Conservation (phyloP, 495 filamentous ascomycete genomes). For the Hyaloscypha bicolor region DNA sequence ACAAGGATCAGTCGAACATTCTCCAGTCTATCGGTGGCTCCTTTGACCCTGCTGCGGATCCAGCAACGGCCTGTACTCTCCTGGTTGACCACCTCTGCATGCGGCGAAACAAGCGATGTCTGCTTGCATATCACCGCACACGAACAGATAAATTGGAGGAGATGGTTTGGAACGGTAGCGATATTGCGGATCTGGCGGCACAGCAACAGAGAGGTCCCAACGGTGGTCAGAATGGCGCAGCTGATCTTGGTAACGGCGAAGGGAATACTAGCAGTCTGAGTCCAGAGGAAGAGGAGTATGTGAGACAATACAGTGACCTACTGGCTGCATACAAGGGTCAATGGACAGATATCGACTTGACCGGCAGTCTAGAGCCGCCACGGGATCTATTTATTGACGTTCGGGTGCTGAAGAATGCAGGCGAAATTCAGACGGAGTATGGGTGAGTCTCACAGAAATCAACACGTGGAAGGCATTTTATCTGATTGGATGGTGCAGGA, state of each 20-base stretch:
- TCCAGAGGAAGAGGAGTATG: slow-evolving; percentile 97
- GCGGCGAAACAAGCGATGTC: slow-evolving; percentile 93
- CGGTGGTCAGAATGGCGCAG: slow-evolving; percentile 36
- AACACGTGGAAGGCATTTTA: neutral
- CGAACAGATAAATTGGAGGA: slow-evolving; percentile 91
- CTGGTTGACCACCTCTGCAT: slow-evolving; percentile 94
- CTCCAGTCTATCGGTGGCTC: slow-evolving; percentile 79
- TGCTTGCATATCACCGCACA: slow-evolving; percentile 91
- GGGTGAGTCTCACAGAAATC: slow-evolving; percentile 56
- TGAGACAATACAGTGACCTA: slow-evolving; percentile 87
- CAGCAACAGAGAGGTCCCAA: slow-evolving; percentile 45
- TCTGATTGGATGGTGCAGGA: slow-evolving; percentile 50
- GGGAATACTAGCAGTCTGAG: slow-evolving; percentile 74
- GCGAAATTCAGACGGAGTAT: slow-evolving; percentile 99
- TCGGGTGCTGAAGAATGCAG: slow-evolving; percentile 92
- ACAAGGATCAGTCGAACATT: slow-evolving; percentile 81
- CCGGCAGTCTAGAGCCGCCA: slow-evolving; percentile 91
- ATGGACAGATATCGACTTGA: slow-evolving; percentile 98
- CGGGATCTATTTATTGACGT: slow-evolving; percentile 98
- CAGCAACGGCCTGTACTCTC: slow-evolving; percentile 81
- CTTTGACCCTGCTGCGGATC: slow-evolving; percentile 85
- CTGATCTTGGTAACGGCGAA: slow-evolving; percentile 48
- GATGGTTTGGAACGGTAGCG: slow-evolving; percentile 87
- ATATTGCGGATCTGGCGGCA: slow-evolving; percentile 61
- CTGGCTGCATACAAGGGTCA: slow-evolving; percentile 96